Conservation (phyloP, 2,329 filamentous ascomycete species). For the Dactylellina haptotyla region DNA sequence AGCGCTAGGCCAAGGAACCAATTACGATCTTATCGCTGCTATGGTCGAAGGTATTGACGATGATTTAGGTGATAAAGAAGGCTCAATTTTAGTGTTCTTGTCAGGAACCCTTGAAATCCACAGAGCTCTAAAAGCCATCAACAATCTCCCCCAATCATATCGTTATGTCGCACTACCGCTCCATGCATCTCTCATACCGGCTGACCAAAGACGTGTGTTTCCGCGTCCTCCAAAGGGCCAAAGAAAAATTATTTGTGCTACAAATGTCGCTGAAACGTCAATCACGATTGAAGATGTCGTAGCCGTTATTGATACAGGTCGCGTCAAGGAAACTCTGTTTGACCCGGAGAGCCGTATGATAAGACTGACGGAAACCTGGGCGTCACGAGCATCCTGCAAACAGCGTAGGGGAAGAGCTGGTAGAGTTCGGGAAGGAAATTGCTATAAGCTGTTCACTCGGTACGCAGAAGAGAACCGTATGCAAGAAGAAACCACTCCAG, state of each 20-base stretch:
- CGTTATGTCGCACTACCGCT: constrained; percentile 78
- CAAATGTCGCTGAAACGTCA: constrained; percentile 96
- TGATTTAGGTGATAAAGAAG: constrained; percentile 76
- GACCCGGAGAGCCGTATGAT: constrained; percentile 93
- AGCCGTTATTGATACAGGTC: constrained; percentile 92
- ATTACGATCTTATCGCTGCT: constrained; percentile 85
- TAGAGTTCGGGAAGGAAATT: constrained; percentile 87
- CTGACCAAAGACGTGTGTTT: constrained; percentile 89
- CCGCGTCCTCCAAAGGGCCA: constrained; percentile 77
- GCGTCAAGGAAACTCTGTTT: constrained; percentile 96
- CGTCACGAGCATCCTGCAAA: constrained; percentile 90
- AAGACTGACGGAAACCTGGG: constrained; percentile 93
- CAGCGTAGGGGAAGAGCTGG: constrained; percentile 92
- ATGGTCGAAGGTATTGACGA: constrained; percentile 83
- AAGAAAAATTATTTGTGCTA: constrained; percentile 91
- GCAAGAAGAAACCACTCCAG: constrained; percentile 87
- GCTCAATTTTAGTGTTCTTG: constrained; percentile 94
- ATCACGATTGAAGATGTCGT: constrained; percentile 99
- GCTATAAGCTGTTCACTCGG: constrained; percentile 93
- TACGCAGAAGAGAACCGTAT: constrained; percentile 83
- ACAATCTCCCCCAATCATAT: constrained; percentile 42
- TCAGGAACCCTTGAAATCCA: constrained; percentile 88
- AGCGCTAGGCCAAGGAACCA: constrained; percentile 70
- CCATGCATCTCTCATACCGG: constrained; percentile 88
- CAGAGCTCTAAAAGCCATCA: constrained; percentile 64